phyloP scores from a whole-genome alignment of 75 land plant species.

The Picea glauca region DNA sequence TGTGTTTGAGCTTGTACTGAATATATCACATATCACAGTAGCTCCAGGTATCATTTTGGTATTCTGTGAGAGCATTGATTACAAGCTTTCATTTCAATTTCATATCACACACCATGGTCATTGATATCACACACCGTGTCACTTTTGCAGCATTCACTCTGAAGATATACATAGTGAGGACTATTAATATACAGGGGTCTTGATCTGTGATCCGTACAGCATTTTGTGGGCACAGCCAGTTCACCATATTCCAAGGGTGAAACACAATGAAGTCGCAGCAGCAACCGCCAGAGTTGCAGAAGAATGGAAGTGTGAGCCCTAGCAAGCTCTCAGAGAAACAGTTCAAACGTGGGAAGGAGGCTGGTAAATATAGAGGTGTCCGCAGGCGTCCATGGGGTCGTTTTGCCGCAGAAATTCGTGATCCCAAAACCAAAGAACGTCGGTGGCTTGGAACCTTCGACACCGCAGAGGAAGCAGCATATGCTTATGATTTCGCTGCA shows the following conservation, averaged over 20 bases:
- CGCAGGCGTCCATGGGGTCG: constrained; percentile 78
- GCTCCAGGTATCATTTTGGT: too few species aligned
- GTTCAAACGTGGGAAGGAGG: background rate
- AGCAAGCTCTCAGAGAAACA: background rate
- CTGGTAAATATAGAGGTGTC: constrained; percentile 50
- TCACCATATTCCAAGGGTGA: background rate
- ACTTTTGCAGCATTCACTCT: background rate
- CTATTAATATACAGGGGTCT: background rate
- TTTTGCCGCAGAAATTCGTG: constrained; percentile 65
- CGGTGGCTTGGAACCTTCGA: constrained; percentile 70
- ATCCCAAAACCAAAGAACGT: constrained; percentile 56
- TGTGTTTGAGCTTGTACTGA: too few species aligned
- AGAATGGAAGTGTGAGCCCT: background rate
- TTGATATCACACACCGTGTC: background rate
- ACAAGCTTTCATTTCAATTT: background rate
- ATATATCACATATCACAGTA: too few species aligned
- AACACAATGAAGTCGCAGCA: background rate
- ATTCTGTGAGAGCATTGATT: too few species aligned
- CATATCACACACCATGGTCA: too few species aligned
- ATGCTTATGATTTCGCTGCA: constrained; percentile 60
- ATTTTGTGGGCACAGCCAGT: background rate
- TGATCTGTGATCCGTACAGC: background rate
- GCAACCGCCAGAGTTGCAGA: background rate
- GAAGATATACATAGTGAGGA: background rate
- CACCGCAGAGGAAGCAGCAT: constrained; percentile 64